phyloP scores from a whole-genome alignment of 352 stramenopile genomes.

The Phytopythium montanum region DNA sequence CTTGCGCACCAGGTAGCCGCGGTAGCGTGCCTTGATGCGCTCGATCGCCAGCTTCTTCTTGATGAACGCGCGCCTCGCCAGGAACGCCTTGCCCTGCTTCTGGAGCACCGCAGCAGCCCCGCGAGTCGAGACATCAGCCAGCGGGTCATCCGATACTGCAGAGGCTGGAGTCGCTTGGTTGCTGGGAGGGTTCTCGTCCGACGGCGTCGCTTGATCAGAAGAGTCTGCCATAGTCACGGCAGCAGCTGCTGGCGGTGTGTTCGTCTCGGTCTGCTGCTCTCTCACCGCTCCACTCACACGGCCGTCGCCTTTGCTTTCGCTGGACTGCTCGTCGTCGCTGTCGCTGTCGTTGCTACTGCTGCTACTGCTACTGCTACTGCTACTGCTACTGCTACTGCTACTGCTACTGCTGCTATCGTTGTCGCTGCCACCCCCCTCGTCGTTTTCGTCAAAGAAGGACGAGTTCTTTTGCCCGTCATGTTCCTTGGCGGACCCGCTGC shows the following conservation, averaged over 20 bases:
- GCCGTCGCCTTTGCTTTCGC: neutral
- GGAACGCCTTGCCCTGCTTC: constrained; percentile 24
- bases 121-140: neutral
- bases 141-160: neutral
- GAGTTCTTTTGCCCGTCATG: neutral
- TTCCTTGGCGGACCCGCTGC: neutral
- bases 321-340: neutral
- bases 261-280: neutral
- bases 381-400: constrained; percentile 9
- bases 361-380: neutral
- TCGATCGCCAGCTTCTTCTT: constrained; percentile 32
- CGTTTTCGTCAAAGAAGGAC: constrained; percentile 4
- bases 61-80: constrained; percentile 27
- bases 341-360: constrained; percentile 3
- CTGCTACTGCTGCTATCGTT: constrained; percentile 1
- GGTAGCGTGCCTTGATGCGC: constrained; percentile 40
- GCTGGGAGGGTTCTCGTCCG: neutral
- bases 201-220: neutral
- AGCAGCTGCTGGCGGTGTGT: neutral
- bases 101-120: constrained; percentile 25
- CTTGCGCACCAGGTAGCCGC: constrained; percentile 37
- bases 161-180: neutral
- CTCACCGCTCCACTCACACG: neutral
- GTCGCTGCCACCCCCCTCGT: neutral
- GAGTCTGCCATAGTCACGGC: neutral